Conservation (phyloP, 257 asterid genomes). For the Solanum chilense region DNA sequence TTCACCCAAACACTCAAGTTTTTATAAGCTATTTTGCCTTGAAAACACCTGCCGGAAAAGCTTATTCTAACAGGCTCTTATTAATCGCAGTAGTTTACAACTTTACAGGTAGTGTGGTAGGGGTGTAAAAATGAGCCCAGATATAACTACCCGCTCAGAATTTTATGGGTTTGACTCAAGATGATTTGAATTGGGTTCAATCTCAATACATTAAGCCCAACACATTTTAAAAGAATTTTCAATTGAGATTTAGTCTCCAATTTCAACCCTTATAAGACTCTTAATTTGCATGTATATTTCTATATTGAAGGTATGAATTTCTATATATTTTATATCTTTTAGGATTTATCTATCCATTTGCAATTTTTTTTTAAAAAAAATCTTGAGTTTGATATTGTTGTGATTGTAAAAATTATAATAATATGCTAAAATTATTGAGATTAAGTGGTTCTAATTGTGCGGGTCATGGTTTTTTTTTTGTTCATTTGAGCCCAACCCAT, state of each 20-base stretch:
- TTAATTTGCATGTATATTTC: background rate
- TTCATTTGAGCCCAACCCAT: background rate
- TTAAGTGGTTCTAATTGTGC: background rate
- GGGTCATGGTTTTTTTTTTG: background rate
- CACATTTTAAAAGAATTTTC: background rate
- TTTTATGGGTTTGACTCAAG: background rate
- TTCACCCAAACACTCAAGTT: background rate
- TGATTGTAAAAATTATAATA: too few relatives aligned
- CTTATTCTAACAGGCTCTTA: background rate
- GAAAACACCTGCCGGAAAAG: background rate
- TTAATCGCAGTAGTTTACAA: background rate
- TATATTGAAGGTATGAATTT: too few relatives aligned
- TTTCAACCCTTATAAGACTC: background rate
- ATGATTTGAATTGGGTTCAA: background rate
- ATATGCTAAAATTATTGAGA: background rate
- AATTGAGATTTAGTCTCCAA: background rate
- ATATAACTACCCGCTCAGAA: background rate
- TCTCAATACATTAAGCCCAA: background rate
- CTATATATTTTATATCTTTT: too few relatives aligned
- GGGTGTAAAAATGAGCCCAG: background rate
- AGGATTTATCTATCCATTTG: background rate
- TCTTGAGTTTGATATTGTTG: background rate
- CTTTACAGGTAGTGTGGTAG: background rate
- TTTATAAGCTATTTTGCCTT: background rate
- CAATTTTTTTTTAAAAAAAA: too few relatives aligned